Conservation (phyloP, 2,329 filamentous ascomycete species). For the Zymoseptoria brevis region DNA sequence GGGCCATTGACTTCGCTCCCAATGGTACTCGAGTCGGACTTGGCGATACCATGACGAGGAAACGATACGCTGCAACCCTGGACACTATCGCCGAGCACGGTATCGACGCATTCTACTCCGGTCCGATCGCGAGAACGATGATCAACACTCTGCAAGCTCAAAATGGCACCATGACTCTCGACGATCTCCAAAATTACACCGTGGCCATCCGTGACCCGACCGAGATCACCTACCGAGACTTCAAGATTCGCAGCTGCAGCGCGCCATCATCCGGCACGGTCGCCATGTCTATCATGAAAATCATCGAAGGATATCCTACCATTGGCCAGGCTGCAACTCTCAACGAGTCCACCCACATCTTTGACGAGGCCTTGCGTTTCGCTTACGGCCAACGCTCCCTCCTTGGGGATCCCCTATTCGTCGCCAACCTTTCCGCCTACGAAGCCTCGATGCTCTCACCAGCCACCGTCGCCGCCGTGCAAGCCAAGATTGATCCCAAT, state of each 20-base stretch:
- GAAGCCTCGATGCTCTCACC: slow-evolving; percentile 61
- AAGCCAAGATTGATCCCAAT: slow-evolving; percentile 61
- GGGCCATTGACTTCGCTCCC: slow-evolving; percentile 83
- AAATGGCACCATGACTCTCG: slow-evolving; percentile 79
- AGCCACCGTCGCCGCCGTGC: slow-evolving; percentile 51
- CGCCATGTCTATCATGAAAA: slow-evolving; percentile 68
- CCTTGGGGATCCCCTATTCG: slow-evolving; percentile 74
- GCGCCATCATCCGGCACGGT: slow-evolving; percentile 75
- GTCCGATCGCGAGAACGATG: slow-evolving; percentile 64
- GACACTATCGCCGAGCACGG: slow-evolving; percentile 68
- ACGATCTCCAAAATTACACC: slow-evolving; percentile 68
- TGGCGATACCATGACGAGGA: slow-evolving; percentile 71
- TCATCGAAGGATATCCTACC: slow-evolving; percentile 64
- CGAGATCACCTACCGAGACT: slow-evolving; percentile 50
- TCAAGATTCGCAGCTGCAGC: slow-evolving; percentile 59
- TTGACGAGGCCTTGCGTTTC: slow-evolving; percentile 85
- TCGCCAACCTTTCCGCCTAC: slow-evolving; percentile 54
- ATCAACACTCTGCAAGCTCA: slow-evolving; percentile 58
- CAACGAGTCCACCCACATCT: slow-evolving; percentile 68
- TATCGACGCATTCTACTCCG: slow-evolving; percentile 64
- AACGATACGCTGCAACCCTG: slow-evolving; percentile 71
- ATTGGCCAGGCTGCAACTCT: slow-evolving; percentile 51
- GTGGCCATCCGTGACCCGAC: slow-evolving; percentile 57
- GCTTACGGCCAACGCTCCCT: slow-evolving; percentile 69
- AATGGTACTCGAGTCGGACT: slow-evolving; percentile 64